Conservation (phyloP, 2,329 filamentous ascomycete genomes). For the Epichloe glyceriae region DNA sequence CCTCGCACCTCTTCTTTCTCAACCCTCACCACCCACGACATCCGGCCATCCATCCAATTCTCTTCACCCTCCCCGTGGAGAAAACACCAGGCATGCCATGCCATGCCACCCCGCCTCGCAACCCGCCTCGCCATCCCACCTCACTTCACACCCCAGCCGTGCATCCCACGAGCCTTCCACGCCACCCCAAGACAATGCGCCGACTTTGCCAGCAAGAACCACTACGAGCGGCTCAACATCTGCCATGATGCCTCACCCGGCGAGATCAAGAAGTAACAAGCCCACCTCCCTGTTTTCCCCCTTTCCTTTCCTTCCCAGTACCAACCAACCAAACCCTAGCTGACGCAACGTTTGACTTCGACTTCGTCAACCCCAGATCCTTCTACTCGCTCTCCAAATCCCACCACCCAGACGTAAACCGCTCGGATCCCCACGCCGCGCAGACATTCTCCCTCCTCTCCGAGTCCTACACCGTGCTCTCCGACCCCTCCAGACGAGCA, state of each 20-base stretch:
- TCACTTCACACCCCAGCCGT: conserved; percentile 6
- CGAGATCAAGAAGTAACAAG: conserved; percentile 72
- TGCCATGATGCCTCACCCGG: conserved; percentile 51
- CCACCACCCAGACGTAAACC: conserved; percentile 89
- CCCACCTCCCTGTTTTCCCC: not conserved
- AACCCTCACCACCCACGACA: too few species aligned
- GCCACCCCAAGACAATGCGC: conserved; percentile 4
- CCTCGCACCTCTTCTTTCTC: too few species aligned
- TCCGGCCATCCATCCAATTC: too few species aligned
- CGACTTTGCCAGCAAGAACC: conserved; percentile 32
- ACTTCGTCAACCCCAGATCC: conserved; percentile 35
- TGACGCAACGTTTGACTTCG: not conserved
- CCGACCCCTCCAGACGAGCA: conserved; percentile 58
- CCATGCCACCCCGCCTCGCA: conserved; percentile 21
- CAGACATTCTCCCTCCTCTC: conserved; percentile 71
- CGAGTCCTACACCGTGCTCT: conserved; percentile 71
- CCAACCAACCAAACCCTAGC: too few species aligned
- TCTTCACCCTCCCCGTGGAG: not conserved
- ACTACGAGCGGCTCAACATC: conserved; percentile 77
- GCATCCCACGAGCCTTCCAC: conserved; percentile 14
- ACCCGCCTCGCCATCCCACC: conserved; percentile 2
- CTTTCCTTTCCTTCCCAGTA: not conserved
- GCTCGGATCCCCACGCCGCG: conserved; percentile 55
- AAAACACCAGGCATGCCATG: conserved; percentile 42
- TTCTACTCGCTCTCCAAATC: conserved; percentile 88